A percentile compares a stretch with the other conserved stretches of the same genome.
phyloP scores from a whole-genome alignment of 2,329 filamentous ascomycete genomes.

The Cladosporium sphaerospermum region DNA sequence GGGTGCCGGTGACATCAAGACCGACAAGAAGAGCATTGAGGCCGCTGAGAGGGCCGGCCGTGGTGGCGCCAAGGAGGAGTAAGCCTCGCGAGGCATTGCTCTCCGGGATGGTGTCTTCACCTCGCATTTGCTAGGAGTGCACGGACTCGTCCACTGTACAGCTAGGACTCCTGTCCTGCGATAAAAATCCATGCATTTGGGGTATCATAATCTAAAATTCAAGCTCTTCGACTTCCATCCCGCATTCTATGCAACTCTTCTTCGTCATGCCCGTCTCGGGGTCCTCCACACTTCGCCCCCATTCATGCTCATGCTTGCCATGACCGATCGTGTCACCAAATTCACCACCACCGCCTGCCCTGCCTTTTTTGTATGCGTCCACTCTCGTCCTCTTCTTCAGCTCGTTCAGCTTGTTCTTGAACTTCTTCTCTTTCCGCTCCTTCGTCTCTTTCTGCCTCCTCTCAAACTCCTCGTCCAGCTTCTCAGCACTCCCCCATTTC shows the following conservation, averaged over 20 bases:
- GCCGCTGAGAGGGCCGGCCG: constrained; percentile 45
- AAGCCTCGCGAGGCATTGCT: constrained; percentile 17
- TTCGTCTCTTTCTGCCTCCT: constrained; percentile 74
- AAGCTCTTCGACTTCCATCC: constrained; percentile 62
- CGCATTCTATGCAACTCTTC: constrained; percentile 65
- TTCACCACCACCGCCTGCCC: constrained; percentile 45
- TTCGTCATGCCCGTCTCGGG: constrained; percentile 65
- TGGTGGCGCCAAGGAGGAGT: constrained; percentile 49
- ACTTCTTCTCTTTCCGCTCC: constrained; percentile 80
- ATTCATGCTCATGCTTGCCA: constrained; percentile 82
- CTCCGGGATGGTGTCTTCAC: background rate
- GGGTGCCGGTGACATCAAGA: constrained; percentile 68
- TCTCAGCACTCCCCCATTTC: constrained; percentile 87
- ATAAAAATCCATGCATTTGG: constrained; percentile 1
- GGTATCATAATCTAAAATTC: constrained; percentile 45
- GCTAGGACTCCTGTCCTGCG: background rate
- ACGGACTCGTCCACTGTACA: background rate
- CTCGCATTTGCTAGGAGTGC: too few relatives aligned
- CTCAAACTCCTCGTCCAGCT: constrained; percentile 82
- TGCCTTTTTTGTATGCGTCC: constrained; percentile 75
- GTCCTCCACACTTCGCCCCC: constrained; percentile 56
- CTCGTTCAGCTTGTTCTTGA: constrained; percentile 80
- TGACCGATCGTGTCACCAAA: constrained; percentile 72
- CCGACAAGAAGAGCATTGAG: constrained; percentile 61
- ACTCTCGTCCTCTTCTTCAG: constrained; percentile 90